Evolutionary conservation across 805 yeast species (phyloP).

Genomic region (Spathaspora girioi): DNA sequence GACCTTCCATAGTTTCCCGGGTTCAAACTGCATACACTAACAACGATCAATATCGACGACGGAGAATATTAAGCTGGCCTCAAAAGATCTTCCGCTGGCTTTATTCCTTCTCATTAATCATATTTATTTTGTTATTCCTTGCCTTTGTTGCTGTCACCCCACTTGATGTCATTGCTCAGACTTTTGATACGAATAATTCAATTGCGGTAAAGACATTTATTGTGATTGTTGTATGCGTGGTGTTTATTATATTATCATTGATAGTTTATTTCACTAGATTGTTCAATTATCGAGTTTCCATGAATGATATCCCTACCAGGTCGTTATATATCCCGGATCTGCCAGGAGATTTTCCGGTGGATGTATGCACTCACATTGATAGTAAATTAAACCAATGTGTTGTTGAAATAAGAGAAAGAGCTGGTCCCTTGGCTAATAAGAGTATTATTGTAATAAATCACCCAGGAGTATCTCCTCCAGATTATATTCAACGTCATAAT

Average conservation of each 20-base stretch:
- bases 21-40: neutral
- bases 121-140: conserved; percentile 25
- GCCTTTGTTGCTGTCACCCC: conserved; percentile 72
- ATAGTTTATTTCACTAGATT: conserved; percentile 58
- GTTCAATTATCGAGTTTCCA: conserved; percentile 49
- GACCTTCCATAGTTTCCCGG: neutral
- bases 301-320: conserved; percentile 75
- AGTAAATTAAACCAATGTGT: conserved; percentile 22
- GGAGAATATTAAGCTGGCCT: conserved; percentile 13
- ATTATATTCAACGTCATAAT: conserved; percentile 33
- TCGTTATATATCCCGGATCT: conserved; percentile 58
- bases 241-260: conserved; percentile 49
- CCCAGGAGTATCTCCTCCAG: conserved; percentile 41
- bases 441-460: conserved; percentile 22
- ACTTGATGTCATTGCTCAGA: conserved; percentile 67
- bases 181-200: conserved; percentile 50
- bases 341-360: conserved; percentile 43
- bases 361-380: conserved; percentile 22
- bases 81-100: conserved; percentile 22
- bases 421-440: conserved; percentile 32
- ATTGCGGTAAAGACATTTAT: conserved; percentile 74
- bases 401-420: conserved; percentile 25
- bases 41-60: neutral
- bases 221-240: conserved; percentile 66
- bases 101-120: conserved; percentile 24